Percentiles rank a stretch among this genome's conserved stretches.
These are phyloP conservation scores for Phylloporus sp. DNA, from an alignment of 1,284 basidiomycete genomes.

Conservation along the genomic window DNA sequence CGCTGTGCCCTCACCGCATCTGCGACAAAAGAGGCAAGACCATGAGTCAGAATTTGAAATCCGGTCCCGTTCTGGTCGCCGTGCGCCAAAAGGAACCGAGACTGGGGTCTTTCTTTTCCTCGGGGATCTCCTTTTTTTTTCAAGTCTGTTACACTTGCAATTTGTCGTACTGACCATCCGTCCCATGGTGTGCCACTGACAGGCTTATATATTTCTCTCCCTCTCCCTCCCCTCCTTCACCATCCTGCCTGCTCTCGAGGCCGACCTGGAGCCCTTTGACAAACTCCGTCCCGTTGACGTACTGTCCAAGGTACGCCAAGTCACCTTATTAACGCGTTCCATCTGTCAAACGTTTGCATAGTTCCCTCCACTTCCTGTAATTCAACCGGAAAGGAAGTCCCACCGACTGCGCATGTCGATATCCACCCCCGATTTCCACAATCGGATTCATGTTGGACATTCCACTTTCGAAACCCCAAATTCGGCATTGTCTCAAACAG, in stretches of 20 bases:
- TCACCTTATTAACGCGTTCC: not conserved
- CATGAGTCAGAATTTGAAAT: constrained; percentile 26
- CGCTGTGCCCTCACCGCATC: not conserved
- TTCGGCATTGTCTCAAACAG: constrained; percentile 9
- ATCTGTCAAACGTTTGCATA: not conserved
- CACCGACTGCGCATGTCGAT: constrained; percentile 41
- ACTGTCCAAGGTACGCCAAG: constrained; percentile 37
- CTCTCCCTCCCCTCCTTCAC: constrained; percentile 51
- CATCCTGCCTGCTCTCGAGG: constrained; percentile 58
- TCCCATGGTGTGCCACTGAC: constrained; percentile 19
- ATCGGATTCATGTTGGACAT: constrained; percentile 17
- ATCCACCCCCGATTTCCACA: constrained; percentile 42
- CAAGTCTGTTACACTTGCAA: constrained; percentile 12
- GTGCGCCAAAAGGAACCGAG: constrained; percentile 11
- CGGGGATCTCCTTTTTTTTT: constrained; percentile 25
- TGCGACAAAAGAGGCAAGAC: constrained; percentile 6
- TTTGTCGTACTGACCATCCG: constrained; percentile 19
- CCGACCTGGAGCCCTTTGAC: constrained; percentile 60
- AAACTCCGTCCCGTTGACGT: constrained; percentile 55
- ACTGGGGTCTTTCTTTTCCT: constrained; percentile 6
- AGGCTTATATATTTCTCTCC: constrained; percentile 60
- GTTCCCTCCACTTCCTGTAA: constrained; percentile 28
- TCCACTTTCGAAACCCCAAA: constrained; percentile 4
- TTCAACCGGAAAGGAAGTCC: constrained; percentile 27
- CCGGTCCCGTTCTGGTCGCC: constrained; percentile 23